A percentile compares a stretch with the other conserved stretches of the same genome.
These are phyloP conservation scores for Metarhizium sp. DNA, from an alignment of 2,329 filamentous ascomycete species.

Conservation along the genomic window DNA sequence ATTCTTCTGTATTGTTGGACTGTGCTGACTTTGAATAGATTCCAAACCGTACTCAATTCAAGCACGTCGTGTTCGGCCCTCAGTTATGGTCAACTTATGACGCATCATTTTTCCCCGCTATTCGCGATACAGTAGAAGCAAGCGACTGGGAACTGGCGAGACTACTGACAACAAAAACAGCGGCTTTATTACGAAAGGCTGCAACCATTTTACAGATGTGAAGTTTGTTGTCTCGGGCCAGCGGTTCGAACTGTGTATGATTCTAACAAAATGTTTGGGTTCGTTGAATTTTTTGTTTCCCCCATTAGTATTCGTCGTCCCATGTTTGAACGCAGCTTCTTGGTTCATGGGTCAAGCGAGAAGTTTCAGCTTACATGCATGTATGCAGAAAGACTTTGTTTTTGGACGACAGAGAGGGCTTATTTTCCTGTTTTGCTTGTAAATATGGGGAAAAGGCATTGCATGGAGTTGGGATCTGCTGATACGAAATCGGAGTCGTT, in stretches of 20 bases:
- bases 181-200: constrained; percentile 55
- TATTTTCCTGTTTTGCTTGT: constrained; percentile 7
- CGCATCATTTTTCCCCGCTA: constrained; percentile 50
- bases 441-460: constrained; percentile 18
- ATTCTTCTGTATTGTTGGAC: not conserved
- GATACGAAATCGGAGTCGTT: not conserved
- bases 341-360: not conserved
- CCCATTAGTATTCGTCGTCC: no score
- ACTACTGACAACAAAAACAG: constrained; percentile 60
- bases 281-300: constrained; percentile 3
- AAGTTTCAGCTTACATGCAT: not conserved
- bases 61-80: constrained; percentile 84
- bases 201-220: constrained; percentile 25
- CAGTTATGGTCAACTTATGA: constrained; percentile 54
- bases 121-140: constrained; percentile 67
- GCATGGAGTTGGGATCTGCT: constrained; percentile 22
- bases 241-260: not conserved
- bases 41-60: constrained; percentile 83
- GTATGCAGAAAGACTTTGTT: constrained; percentile 2
- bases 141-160: constrained; percentile 63
- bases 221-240: not conserved
- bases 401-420: not conserved
- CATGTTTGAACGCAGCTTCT: not conserved
- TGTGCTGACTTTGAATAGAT: constrained; percentile 40
- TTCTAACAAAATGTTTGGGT: not conserved